Percentiles rank a stretch among this genome's conserved stretches.
phyloP scores from a whole-genome alignment of 2,329 filamentous ascomycete species.

The Diplodia corticola region DNA sequence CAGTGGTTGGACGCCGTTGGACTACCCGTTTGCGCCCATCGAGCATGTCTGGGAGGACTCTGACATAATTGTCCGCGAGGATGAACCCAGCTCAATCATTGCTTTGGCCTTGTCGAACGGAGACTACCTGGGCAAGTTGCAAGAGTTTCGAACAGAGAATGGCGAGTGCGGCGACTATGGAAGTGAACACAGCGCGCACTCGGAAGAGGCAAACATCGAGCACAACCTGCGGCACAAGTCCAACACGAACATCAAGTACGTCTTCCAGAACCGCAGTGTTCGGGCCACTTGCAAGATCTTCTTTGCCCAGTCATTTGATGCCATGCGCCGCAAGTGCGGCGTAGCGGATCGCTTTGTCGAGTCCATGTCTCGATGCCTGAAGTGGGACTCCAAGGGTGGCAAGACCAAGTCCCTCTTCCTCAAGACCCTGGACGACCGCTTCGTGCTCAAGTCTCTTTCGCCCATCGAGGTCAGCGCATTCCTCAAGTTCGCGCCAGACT shows the following conservation, averaged over 20 bases:
- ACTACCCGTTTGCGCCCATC: conserved; percentile 78
- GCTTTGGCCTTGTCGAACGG: conserved; percentile 86
- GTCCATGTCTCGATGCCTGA: conserved; percentile 89
- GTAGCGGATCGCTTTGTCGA: conserved; percentile 93
- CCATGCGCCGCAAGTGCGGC: conserved; percentile 86
- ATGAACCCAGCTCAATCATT: conserved; percentile 94
- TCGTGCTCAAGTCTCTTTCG: conserved; percentile 89
- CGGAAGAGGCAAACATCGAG: conserved; percentile 73
- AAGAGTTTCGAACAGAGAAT: conserved; percentile 57
- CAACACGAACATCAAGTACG: conserved; percentile 92
- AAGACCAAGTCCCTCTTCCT: conserved; percentile 98
- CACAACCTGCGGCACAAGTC: conserved; percentile 80
- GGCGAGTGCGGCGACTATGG: conserved; percentile 28
- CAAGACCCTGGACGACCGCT: conserved; percentile 91
- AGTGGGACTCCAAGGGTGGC: conserved; percentile 97
- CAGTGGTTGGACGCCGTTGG: conserved; percentile 87
- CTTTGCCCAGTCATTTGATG: conserved; percentile 97
- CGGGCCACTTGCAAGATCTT: conserved; percentile 98
- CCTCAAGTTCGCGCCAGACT: conserved; percentile 90
- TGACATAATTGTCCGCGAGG: conserved; percentile 94
- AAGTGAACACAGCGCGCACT: conserved; percentile 28
- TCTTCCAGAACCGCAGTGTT: conserved; percentile 90
- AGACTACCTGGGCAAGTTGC: conserved; percentile 81
- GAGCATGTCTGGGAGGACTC: conserved; percentile 98
- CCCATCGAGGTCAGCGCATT: conserved; percentile 92